Evolutionary conservation across 768 basidiomycete genomes (phyloP).

Genomic region (Crucibulum laeve): DNA sequence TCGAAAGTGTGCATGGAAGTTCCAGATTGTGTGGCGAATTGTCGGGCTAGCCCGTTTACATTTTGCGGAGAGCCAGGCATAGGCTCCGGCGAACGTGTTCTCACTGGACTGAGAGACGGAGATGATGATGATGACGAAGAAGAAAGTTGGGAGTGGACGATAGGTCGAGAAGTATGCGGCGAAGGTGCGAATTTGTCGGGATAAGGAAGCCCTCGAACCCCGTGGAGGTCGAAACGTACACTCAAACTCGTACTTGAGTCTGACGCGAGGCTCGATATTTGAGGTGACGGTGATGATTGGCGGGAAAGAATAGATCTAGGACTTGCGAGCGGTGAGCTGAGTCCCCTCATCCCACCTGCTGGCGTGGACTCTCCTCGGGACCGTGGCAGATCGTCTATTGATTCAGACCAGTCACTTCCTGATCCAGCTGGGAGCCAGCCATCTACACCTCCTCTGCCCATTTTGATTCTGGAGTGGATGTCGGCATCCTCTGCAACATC

Average conservation of each 20-base stretch:
- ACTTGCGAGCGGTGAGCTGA: conserved; percentile 3
- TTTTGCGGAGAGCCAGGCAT: conserved; percentile 8
- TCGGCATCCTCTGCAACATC: not conserved
- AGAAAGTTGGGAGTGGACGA: conserved; percentile 20
- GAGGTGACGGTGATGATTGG: conserved; percentile 7
- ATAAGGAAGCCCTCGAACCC: conserved; percentile 15
- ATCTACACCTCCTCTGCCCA: conserved; percentile 20
- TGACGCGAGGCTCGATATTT: conserved; percentile 16
- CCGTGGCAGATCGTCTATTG: conserved; percentile 7
- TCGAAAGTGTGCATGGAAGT: conserved; percentile 31
- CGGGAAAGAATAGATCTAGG: conserved; percentile 9
- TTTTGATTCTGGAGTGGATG: conserved; percentile 4
- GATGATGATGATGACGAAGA: conserved; percentile 24
- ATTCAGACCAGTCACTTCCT: conserved; percentile 40
- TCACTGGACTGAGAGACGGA: conserved; percentile 10
- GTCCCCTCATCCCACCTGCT: not conserved
- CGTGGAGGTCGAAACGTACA: conserved; percentile 21
- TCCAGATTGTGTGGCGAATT: conserved; percentile 12
- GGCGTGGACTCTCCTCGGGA: not conserved
- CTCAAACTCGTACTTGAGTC: conserved; percentile 20
- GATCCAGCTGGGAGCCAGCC: conserved; percentile 52
- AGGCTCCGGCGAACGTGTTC: conserved; percentile 10
- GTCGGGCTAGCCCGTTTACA: conserved; percentile 9
- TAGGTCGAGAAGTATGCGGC: conserved; percentile 19
- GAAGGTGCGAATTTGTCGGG: conserved; percentile 16